These are phyloP conservation scores for Claviceps arundinis DNA, from an alignment of 2,329 filamentous ascomycete genomes.

Conservation along the genomic window DNA sequence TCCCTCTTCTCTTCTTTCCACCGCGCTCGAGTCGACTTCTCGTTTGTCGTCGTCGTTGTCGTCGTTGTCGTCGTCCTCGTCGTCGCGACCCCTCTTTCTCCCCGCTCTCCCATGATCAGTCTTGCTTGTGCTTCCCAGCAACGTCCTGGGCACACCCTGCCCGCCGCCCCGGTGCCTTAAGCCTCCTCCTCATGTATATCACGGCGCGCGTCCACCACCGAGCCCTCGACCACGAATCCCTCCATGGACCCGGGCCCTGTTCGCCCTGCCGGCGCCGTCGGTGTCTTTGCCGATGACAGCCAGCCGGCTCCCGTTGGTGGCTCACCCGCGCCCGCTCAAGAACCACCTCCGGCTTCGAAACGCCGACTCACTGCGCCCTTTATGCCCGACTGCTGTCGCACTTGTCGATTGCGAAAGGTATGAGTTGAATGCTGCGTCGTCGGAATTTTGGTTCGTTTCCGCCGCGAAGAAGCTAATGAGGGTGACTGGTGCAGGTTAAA, in stretches of 20 bases:
- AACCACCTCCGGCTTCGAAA: conserved; percentile 15
- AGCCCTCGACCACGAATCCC: conserved; percentile 3
- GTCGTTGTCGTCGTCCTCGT: too few species aligned
- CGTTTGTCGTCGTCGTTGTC: too few species aligned
- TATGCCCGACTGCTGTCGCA: conserved; percentile 22
- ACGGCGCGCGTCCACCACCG: not conserved
- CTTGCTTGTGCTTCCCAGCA: too few species aligned
- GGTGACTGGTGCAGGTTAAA: conserved; percentile 23
- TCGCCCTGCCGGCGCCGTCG: not conserved
- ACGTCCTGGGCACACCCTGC: too few species aligned
- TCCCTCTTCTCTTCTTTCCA: too few species aligned
- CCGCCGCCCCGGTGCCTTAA: too few species aligned
- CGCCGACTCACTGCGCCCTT: conserved; percentile 18
- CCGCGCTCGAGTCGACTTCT: too few species aligned
- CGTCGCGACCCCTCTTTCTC: too few species aligned
- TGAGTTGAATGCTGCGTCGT: not conserved
- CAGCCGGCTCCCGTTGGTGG: not conserved
- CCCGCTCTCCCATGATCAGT: too few species aligned
- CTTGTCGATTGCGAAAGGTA: conserved; percentile 26
- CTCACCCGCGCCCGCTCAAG: conserved; percentile 5
- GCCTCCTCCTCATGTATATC: conserved; percentile 8
- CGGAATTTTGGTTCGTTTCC: too few species aligned
- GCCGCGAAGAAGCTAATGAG: not conserved
- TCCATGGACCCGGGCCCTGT: conserved; percentile 8
- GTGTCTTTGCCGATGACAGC: conserved; percentile 4